A percentile compares a stretch with the other conserved stretches of the same genome.
Evolutionary conservation across 768 basidiomycete species (phyloP).

Genomic region (Clitopilus passeckerianus): DNA sequence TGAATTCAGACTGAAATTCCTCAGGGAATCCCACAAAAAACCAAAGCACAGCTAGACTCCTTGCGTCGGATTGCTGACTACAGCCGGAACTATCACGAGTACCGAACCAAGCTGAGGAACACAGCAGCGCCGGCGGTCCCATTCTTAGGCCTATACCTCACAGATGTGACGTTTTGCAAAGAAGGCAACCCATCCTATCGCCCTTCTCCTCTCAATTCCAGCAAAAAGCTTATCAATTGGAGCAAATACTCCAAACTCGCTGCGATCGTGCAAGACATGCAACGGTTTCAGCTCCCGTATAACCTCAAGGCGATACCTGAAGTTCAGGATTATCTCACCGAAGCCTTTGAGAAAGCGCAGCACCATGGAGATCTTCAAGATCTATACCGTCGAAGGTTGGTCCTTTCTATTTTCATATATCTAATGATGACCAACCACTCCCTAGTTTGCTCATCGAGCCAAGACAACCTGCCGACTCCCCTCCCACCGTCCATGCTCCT

Average conservation of each 20-base stretch:
- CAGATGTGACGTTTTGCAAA: conserved; percentile 91
- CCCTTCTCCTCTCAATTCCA: conserved; percentile 68
- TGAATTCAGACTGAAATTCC: not conserved
- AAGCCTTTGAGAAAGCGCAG: conserved; percentile 70
- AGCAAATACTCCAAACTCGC: conserved; percentile 94
- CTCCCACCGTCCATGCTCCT: conserved; percentile 63
- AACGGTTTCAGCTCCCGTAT: conserved; percentile 86
- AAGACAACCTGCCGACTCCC: conserved; percentile 69
- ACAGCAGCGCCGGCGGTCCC: conserved; percentile 92
- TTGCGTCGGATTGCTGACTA: conserved; percentile 89
- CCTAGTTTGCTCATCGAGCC: conserved; percentile 78
- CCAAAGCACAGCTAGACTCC: conserved; percentile 69
- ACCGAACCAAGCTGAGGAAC: conserved; percentile 81
- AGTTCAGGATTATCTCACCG: conserved; percentile 74
- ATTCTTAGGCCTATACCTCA: conserved; percentile 87
- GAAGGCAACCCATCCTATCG: conserved; percentile 91
- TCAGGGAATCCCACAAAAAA: conserved; percentile 83
- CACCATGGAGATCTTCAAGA: conserved; percentile 82
- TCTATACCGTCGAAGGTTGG: conserved; percentile 79
- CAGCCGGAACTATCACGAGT: conserved; percentile 85
- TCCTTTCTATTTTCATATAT: conserved; percentile 6
- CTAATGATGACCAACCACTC: conserved; percentile 2
- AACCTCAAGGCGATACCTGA: conserved; percentile 86
- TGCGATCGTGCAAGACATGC: conserved; percentile 87
- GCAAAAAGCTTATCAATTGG: conserved; percentile 87